Conservation (phyloP, 75 land plant species). For the Ceratopteris richardii region DNA sequence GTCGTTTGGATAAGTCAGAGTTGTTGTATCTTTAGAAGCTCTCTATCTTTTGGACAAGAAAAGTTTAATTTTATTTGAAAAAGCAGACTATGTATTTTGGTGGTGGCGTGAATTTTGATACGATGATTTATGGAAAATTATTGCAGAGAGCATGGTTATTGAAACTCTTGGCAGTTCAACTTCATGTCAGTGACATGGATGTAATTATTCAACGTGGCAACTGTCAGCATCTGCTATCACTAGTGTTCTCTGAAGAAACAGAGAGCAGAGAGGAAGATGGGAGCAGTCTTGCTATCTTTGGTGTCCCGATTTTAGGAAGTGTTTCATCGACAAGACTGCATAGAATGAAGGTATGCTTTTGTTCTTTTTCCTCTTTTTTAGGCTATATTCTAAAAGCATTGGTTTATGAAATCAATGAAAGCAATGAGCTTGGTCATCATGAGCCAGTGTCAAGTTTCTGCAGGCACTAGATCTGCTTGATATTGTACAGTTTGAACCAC, state of each 20-base stretch:
- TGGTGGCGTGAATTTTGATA: too few relatives aligned
- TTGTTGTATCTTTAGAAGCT: too few relatives aligned
- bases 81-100: too few relatives aligned
- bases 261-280: conserved; percentile 11
- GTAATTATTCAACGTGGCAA: conserved; percentile 49
- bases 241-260: conserved; percentile 44
- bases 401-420: too few relatives aligned
- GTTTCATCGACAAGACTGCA: conserved; percentile 12
- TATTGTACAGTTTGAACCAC: conserved; percentile 61
- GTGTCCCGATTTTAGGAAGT: conserved; percentile 1
- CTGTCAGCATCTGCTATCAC: conserved; percentile 53
- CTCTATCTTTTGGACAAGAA: too few relatives aligned
- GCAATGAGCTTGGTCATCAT: too few relatives aligned
- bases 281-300: conserved; percentile 1
- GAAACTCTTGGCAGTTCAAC: conserved; percentile 75
- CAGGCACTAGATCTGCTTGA: conserved; percentile 89
- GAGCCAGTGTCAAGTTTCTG: neutral
- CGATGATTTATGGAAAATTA: too few relatives aligned
- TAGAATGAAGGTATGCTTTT: conserved; percentile 32
- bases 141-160: conserved; percentile 94
- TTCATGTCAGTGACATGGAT: conserved; percentile 74
- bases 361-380: neutral
- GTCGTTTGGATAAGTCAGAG: too few relatives aligned
- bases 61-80: too few relatives aligned
- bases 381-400: neutral